A percentile compares a stretch with the other conserved stretches of the same genome.
phyloP scores from a whole-genome alignment of 2,329 filamentous ascomycete genomes.

The Penicillium aurantiogriseum region DNA sequence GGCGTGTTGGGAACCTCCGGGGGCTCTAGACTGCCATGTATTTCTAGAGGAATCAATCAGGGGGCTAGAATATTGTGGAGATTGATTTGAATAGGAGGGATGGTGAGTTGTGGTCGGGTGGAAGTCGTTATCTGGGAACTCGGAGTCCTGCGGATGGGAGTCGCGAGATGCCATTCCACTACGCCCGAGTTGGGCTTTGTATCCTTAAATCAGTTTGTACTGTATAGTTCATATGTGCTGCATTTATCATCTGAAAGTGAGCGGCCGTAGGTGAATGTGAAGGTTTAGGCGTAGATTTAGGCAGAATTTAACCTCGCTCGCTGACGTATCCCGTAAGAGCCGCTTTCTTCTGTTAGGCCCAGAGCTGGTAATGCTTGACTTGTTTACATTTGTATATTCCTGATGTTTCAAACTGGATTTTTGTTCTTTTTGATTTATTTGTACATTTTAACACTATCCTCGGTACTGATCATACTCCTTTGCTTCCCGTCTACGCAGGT shows the following conservation, averaged over 20 bases:
- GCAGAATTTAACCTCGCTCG: background rate
- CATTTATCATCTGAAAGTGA: background rate
- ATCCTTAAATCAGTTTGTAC: background rate
- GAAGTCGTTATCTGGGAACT: slow-evolving; percentile 29
- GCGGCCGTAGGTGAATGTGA: background rate
- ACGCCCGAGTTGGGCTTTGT: background rate
- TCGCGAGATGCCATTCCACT: background rate
- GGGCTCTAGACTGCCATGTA: slow-evolving; percentile 35
- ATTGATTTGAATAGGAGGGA: slow-evolving; percentile 9
- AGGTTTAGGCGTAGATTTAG: background rate
- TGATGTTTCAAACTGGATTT: background rate
- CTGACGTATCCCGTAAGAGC: slow-evolving; percentile 4
- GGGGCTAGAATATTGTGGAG: slow-evolving; percentile 27
- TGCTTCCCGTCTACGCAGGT: slow-evolving; percentile 66
- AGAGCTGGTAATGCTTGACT: background rate
- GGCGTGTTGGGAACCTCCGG: slow-evolving; percentile 19
- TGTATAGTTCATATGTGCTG: background rate
- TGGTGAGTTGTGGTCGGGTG: slow-evolving; percentile 12
- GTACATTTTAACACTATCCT: slow-evolving; percentile 25
- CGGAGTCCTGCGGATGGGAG: slow-evolving; percentile 9
- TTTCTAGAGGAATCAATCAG: slow-evolving; percentile 42
- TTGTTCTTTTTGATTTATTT: background rate
- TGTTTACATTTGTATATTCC: background rate
- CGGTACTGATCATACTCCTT: slow-evolving; percentile 53
- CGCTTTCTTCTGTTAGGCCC: background rate